Evolutionary conservation across 2,329 filamentous ascomycete genomes (phyloP), one percentile per base, ranked within the genome.

Genomic region (Coniella vitis): DNA sequence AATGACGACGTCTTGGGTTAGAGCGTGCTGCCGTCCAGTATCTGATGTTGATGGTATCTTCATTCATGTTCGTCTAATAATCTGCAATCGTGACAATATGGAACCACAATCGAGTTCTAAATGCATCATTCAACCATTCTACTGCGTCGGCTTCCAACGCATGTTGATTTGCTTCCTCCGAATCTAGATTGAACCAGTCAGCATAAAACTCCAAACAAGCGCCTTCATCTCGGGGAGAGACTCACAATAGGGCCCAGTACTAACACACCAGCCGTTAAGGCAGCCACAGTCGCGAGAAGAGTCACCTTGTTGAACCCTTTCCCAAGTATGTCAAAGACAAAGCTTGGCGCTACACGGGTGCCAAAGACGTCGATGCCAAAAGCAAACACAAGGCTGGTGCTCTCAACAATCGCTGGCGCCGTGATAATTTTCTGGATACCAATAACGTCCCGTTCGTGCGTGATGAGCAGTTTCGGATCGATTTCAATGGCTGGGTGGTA

Each of bases 251-350:
- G 93, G 46, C 84, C 84, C 61, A 97, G 72, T 48, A 87, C 78
- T 55, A 83, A 65, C 14, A 95, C 91, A 39, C 89, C 90, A 35
- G 79, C 75, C 39, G 79, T 79, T 57, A 97, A 73, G 16, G 88
- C 91, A 36, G 86, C 73, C 34, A 98, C 90, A 1, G 93, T 98
- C 14, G 79, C 74, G 34, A 96, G 66, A 61, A 98, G 79, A 58
- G 90, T 86, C 48, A 90, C 63, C 73, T 95, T 96, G 64, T 91
- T 93, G 67, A 98, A 98, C 2, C 88, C 87, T 68, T 90, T 93
- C 54, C 90, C 93, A 14, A 98, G 71, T 37, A 97, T 81, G 69
- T 98, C 93, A 65, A 98, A 98, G 14, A 86, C 79, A 58, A 86
- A 82, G 65, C 89, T 95, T 1, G 93, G 93, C n/a, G 85, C 81